Evolutionary conservation across 1,284 basidiomycete genomes (phyloP).

Genomic region (Rhizopogon parksii): DNA sequence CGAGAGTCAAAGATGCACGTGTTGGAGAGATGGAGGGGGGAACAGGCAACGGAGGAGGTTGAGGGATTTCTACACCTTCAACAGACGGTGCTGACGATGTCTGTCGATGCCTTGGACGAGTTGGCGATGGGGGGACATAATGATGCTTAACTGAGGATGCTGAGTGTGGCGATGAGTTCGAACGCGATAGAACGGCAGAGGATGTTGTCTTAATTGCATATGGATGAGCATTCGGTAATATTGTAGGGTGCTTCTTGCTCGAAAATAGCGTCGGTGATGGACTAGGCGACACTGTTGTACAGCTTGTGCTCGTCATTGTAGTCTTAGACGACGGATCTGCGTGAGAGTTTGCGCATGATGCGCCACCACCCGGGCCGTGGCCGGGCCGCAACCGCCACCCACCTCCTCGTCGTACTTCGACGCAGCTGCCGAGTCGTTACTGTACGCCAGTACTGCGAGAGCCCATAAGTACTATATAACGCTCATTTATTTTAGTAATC

Average conservation of each 20-base stretch:
- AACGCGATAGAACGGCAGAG: conserved; percentile 32
- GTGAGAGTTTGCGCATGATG: background rate
- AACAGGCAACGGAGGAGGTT: conserved; percentile 16
- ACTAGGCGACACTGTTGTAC: conserved; percentile 15
- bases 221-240: conserved; percentile 29
- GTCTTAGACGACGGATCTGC: background rate
- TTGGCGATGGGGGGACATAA: conserved; percentile 24
- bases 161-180: conserved; percentile 28
- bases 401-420: no score
- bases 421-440: no score
- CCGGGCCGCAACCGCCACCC: no score
- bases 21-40: conserved; percentile 8
- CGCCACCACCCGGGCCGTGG: no score
- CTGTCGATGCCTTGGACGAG: conserved; percentile 19
- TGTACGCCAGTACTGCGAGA: no score
- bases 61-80: conserved; percentile 2
- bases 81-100: conserved; percentile 19
- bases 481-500: no score
- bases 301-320: conserved; percentile 16
- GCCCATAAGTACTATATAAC: no score
- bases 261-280: conserved; percentile 3
- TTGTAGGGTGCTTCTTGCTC: conserved; percentile 14
- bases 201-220: conserved; percentile 35
- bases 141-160: conserved; percentile 20
- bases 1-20: background rate